Base-by-base conservation (phyloP, 208 protist genomes). In the Trypanosoma mega region DNA sequence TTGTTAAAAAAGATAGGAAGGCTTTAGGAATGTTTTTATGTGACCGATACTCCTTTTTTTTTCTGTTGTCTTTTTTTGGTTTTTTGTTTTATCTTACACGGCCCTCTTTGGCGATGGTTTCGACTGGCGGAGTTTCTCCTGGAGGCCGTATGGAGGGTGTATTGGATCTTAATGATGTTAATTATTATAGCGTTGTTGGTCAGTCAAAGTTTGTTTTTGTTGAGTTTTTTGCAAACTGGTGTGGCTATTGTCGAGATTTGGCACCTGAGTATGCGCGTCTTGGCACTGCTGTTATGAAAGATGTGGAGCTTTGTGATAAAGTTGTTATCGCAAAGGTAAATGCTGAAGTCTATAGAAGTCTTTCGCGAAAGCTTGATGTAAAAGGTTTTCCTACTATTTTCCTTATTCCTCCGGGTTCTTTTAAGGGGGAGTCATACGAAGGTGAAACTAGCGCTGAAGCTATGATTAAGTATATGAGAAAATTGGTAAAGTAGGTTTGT, bases 151-250 rank as follows among this genome's bases (percentile, higher is more conserved):
- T 80, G 62, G 43, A 64, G 6, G 57, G 70, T 33, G 70, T 78
- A 1, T 64, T 76, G 51, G 73, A 78, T 6, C 23, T 77, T 1
- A 68, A 57, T 45, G 21, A 24, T 16, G 58, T 63, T 20, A 83
- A 74, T 50, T 82, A 81, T 50, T 50, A 74, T 52, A 61, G 74
- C n/a, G 26, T 84, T 9, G 65, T 87, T 18, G 70, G 64, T 3
- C 60, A 71, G 41, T 65, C 76, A 11, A 46, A 50, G 18, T 72
- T 67, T 41, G 69, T 75, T 24, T 53, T 90, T 21, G 44, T 97
- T 12, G 80, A 94, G 68, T 95, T 96, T 49, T 94, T 92, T 62
- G 80, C 78, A n/a, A 74, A 72, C 23, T 92, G 89, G 90, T 94
- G 89, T 51, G 79, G 78, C 16, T 76, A 94, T 68, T 93, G 86